phyloP scores from a whole-genome alignment of 345 rosid genomes.

The Anastatica hierochuntica region DNA sequence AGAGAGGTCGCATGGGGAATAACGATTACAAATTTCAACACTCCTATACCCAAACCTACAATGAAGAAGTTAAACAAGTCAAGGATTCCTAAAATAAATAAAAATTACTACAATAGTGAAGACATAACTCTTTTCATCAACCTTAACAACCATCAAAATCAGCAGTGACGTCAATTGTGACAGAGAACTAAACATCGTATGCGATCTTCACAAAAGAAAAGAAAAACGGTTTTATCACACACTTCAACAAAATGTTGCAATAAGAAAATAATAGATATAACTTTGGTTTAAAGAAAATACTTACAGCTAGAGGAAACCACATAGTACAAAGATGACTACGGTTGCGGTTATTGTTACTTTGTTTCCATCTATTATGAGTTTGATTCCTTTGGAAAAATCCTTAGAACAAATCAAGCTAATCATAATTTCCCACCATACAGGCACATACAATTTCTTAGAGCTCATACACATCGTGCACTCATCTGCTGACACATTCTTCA shows the following conservation, averaged over 20 bases:
- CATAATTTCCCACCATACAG: constrained; percentile 75
- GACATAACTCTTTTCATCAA: too few species aligned
- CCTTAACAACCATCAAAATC: constrained; percentile 97
- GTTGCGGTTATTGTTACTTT: constrained; percentile 57
- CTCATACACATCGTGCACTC: constrained; percentile 86
- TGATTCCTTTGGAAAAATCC: constrained; percentile 44
- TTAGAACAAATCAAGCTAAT: constrained; percentile 60
- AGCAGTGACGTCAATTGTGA: constrained; percentile 88
- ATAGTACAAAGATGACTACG: constrained; percentile 69
- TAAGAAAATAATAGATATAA: background rate
- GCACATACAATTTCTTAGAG: constrained; percentile 76
- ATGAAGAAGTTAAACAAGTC: background rate
- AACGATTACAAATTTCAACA: constrained; percentile 86
- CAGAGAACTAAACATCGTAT: constrained; percentile 84
- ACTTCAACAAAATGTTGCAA: background rate
- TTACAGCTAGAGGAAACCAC: constrained; percentile 97
- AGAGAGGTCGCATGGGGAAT: constrained; percentile 57
- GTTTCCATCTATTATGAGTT: constrained; percentile 50
- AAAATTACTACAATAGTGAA: background rate
- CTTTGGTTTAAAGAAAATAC: constrained; percentile 12
- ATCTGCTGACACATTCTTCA: constrained; percentile 75
- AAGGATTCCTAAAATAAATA: background rate
- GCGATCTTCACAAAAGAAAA: constrained; percentile 47
- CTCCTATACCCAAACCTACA: constrained; percentile 89
- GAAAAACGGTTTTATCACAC: background rate